A percentile compares a stretch with the other conserved stretches of the same genome.
Conservation (phyloP, 257 asterid species). For the Fraxinus anomala region DNA sequence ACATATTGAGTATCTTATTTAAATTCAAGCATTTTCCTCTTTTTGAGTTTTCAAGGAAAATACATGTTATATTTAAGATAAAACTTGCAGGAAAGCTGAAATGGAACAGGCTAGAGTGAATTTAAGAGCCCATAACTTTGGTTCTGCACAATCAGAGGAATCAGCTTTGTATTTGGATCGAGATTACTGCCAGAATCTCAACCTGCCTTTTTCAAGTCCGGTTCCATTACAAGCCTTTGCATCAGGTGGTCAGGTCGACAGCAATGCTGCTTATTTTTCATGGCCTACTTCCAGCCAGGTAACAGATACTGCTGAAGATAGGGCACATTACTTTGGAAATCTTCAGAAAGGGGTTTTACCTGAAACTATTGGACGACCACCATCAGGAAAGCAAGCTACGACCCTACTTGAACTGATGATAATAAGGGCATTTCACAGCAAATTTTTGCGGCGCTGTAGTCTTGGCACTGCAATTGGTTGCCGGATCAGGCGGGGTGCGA, state of each 20-base stretch:
- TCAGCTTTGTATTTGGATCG: constrained; percentile 81
- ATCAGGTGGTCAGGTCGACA: constrained; percentile 76
- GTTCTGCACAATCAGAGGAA: constrained; percentile 73
- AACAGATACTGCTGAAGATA: constrained; percentile 79
- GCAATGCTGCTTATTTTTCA: constrained; percentile 89
- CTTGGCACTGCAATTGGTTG: constrained; percentile 97
- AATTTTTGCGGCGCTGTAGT: constrained; percentile 68
- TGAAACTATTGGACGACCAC: constrained; percentile 72
- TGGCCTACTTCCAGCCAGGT: constrained; percentile 84
- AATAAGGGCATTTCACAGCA: constrained; percentile 92
- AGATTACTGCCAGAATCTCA: constrained; percentile 47
- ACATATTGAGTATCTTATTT: not conserved
- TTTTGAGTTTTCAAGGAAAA: constrained; percentile 7
- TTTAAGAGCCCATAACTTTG: constrained; percentile 59
- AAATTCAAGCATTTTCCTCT: constrained; percentile 15
- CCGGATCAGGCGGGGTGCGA: constrained; percentile 72
- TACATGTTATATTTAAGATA: constrained; percentile 6
- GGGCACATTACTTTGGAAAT: constrained; percentile 82
- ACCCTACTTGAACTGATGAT: constrained; percentile 96
- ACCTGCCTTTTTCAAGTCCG: constrained; percentile 55
- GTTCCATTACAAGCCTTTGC: constrained; percentile 65
- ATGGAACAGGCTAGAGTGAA: constrained; percentile 56
- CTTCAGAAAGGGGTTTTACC: constrained; percentile 94
- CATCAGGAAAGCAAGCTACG: constrained; percentile 81
- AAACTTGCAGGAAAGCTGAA: constrained; percentile 47